Percentiles rank a stretch among this genome's conserved stretches.
phyloP scores from a whole-genome alignment of 495 filamentous ascomycete genomes.

The Aspergillus sparsus region DNA sequence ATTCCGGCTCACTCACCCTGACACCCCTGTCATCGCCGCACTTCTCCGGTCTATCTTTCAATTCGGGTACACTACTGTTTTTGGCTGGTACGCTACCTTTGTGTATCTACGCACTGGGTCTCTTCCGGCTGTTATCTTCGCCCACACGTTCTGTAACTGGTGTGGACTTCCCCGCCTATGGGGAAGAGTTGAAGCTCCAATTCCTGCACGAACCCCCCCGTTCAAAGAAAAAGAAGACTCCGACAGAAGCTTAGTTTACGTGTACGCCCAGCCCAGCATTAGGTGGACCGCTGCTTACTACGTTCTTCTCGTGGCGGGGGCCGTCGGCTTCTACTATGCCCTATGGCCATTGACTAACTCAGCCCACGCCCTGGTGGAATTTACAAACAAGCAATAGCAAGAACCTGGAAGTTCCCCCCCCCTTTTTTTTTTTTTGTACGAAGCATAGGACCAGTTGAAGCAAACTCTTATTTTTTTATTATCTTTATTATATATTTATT shows the following conservation, averaged over 20 bases:
- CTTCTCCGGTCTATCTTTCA: constrained; percentile 76
- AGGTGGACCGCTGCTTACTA: constrained; percentile 81
- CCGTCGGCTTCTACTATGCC: constrained; percentile 63
- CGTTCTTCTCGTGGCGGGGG: constrained; percentile 67
- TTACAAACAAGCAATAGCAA: constrained; percentile 5
- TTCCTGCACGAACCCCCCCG: constrained; percentile 33
- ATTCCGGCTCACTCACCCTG: constrained; percentile 78
- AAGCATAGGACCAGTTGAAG: too few species aligned
- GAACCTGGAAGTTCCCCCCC: too few species aligned
- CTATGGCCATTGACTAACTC: constrained; percentile 75
- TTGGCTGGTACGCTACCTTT: constrained; percentile 91
- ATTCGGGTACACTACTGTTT: constrained; percentile 88
- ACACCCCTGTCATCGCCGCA: constrained; percentile 58
- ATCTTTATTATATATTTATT: too few species aligned
- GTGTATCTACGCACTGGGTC: constrained; percentile 86
- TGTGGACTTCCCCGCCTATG: constrained; percentile 85
- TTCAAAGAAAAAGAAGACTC: constrained; percentile 46
- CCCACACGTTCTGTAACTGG: constrained; percentile 91
- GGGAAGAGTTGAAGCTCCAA: constrained; percentile 64
- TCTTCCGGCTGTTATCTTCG: constrained; percentile 66
- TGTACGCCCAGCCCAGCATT: constrained; percentile 37
- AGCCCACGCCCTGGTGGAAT: constrained; percentile 40
- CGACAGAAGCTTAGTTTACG: constrained; percentile 21
- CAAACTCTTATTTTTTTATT: too few species aligned
- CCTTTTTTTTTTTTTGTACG: too few species aligned